phyloP scores from a whole-genome alignment of 345 rosid genomes.

The Alliaria petiolata region DNA sequence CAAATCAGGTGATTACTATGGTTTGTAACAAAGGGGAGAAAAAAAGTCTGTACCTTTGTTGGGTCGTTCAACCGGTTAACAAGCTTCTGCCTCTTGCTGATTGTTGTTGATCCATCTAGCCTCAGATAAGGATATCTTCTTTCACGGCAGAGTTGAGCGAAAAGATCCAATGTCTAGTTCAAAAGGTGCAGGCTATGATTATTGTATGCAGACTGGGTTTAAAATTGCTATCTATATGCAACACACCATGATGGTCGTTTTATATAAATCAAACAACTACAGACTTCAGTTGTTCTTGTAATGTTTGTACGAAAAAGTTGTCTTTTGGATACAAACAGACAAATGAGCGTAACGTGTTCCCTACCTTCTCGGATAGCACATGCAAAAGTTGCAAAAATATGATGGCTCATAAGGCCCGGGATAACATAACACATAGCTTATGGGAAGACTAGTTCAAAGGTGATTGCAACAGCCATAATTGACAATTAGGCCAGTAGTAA shows the following conservation, averaged over 20 bases:
- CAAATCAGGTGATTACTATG: conserved; percentile 6
- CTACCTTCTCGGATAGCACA: not conserved
- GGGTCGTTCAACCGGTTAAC: conserved; percentile 85
- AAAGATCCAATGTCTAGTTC: conserved; percentile 90
- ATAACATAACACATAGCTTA: conserved; percentile 10
- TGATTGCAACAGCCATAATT: not conserved
- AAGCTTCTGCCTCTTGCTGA: conserved; percentile 92
- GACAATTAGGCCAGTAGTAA: not conserved
- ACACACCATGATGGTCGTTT: conserved; percentile 5
- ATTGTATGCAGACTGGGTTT: conserved; percentile 15
- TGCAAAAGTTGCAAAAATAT: not conserved
- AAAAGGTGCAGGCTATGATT: conserved; percentile 14
- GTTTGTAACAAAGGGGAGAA: not conserved
- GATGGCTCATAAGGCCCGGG: conserved; percentile 2
- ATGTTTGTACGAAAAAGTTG: not conserved
- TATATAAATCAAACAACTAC: conserved; percentile 7
- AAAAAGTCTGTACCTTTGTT: conserved; percentile 61
- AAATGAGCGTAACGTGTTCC: not conserved
- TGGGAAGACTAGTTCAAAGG: conserved; percentile 6
- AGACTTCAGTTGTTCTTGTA: not conserved
- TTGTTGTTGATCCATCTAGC: conserved; percentile 94
- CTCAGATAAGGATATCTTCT: conserved; percentile 90
- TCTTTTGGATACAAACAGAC: conserved; percentile 4
- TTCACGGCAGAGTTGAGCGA: conserved; percentile 95
- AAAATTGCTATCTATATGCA: not conserved